Evolutionary conservation across 345 rosid species (phyloP).

Genomic region (Salix caprea): DNA sequence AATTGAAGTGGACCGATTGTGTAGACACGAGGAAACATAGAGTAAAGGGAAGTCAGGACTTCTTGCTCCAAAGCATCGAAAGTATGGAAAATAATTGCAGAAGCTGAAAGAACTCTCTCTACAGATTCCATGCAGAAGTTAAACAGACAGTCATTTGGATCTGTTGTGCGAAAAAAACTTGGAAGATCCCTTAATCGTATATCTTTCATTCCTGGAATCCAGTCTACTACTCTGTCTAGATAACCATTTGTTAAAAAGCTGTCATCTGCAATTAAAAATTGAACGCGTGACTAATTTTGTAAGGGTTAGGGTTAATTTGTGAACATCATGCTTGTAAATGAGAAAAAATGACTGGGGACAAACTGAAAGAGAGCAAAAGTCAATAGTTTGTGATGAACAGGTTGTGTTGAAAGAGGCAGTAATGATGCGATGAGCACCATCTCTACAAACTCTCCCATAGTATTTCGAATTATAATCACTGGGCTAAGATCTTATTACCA

Average conservation of each 20-base stretch:
- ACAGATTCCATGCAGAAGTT: background rate
- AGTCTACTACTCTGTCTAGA: background rate
- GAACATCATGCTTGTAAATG: background rate
- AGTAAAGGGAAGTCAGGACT: background rate
- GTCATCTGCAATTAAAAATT: background rate
- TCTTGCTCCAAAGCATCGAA: slow-evolving; percentile 5
- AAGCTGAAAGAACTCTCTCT: background rate
- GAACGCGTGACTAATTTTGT: background rate
- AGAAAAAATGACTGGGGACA: no score
- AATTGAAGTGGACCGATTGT: slow-evolving; percentile 4
- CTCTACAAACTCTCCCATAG: no score
- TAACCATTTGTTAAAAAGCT: slow-evolving; percentile 1
- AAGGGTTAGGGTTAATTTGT: no score
- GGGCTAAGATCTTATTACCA: no score
- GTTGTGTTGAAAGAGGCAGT: no score
- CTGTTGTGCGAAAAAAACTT: background rate
- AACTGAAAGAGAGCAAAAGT: no score
- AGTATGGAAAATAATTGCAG: slow-evolving; percentile 3
- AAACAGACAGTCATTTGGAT: background rate
- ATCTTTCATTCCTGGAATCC: slow-evolving; percentile 2
- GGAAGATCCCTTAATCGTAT: background rate
- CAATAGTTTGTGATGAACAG: no score
- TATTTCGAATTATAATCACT: no score
- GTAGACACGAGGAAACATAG: background rate
- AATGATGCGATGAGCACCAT: no score